A percentile compares a stretch with the other conserved stretches of the same genome.
phyloP scores from a whole-genome alignment of 140 eudicot species.

The Flaveria floridana region DNA sequence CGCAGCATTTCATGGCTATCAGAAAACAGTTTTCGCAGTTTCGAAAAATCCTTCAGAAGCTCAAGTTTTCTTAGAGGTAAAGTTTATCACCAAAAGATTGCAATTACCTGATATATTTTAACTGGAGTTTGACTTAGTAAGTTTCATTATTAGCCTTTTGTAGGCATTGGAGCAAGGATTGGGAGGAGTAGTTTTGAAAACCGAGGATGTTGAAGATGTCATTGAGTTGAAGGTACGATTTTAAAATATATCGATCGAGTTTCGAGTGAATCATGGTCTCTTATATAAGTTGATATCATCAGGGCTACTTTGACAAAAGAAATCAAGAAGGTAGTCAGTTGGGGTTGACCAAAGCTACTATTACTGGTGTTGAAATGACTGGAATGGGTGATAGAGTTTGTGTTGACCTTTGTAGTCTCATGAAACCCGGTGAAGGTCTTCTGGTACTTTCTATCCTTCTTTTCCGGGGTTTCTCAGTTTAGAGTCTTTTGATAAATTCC shows the following conservation, averaged over 20 bases:
- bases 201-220: slow-evolving; percentile 64
- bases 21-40: slow-evolving; percentile 72
- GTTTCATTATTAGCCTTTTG: slow-evolving; percentile 34
- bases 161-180: slow-evolving; percentile 94
- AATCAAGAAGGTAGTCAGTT: slow-evolving; percentile 55
- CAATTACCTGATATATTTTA: not conserved
- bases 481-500: not conserved
- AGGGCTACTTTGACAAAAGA: slow-evolving; percentile 78
- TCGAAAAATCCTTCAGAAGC: slow-evolving; percentile 70
- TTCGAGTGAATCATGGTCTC: slow-evolving; percentile 27
- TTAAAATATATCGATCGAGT: not conserved
- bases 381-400: slow-evolving; percentile 99
- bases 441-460: slow-evolving; percentile 51
- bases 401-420: slow-evolving; percentile 88
- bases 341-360: slow-evolving; percentile 68
- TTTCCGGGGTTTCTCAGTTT: not conserved
- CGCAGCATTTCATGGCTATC: slow-evolving; percentile 81
- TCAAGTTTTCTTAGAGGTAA: slow-evolving; percentile 78
- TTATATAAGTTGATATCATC: slow-evolving; percentile 34
- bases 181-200: slow-evolving; percentile 90
- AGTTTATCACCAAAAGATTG: slow-evolving; percentile 10
- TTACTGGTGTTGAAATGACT: slow-evolving; percentile 63
- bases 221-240: slow-evolving; percentile 67
- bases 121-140: not conserved
- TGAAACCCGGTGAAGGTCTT: slow-evolving; percentile 98